phyloP scores from a whole-genome alignment of 2,329 filamentous ascomycete genomes.

The Colletotrichum sp. region DNA sequence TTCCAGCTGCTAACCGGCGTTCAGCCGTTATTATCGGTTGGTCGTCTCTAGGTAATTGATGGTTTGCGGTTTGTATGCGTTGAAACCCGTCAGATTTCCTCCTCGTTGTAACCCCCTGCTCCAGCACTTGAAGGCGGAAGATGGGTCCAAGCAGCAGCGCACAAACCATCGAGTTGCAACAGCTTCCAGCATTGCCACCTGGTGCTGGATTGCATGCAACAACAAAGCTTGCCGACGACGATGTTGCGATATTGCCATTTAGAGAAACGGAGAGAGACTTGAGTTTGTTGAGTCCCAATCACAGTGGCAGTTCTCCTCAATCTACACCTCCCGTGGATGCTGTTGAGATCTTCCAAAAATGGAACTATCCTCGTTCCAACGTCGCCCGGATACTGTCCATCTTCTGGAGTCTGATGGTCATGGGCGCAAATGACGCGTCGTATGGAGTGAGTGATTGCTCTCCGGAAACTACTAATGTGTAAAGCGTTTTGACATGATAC shows the following conservation, averaged over 20 bases:
- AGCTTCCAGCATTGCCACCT: neutral
- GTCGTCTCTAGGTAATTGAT: neutral
- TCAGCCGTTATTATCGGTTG: neutral
- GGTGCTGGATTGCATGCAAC: neutral
- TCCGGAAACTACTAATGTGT: neutral
- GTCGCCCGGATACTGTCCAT: conserved; percentile 62
- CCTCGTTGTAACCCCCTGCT: neutral
- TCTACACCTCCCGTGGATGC: neutral
- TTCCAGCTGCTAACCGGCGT: neutral
- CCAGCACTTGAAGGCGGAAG: neutral
- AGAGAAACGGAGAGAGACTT: neutral
- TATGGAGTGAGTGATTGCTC: conserved; percentile 56
- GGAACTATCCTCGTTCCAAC: conserved; percentile 67
- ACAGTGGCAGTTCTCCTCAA: neutral
- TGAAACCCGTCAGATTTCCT: neutral
- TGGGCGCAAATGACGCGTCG: conserved; percentile 73
- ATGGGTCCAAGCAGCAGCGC: neutral
- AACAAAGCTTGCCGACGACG: neutral
- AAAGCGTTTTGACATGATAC: neutral
- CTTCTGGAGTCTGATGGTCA: conserved; percentile 66
- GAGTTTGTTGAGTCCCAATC: fast-evolving
- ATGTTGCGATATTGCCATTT: neutral
- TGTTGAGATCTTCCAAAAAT: conserved; percentile 50
- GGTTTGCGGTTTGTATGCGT: neutral
- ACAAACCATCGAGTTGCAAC: neutral